Evolutionary conservation across 768 basidiomycete genomes (phyloP).

Genomic region (Amanita pallidorosea): DNA sequence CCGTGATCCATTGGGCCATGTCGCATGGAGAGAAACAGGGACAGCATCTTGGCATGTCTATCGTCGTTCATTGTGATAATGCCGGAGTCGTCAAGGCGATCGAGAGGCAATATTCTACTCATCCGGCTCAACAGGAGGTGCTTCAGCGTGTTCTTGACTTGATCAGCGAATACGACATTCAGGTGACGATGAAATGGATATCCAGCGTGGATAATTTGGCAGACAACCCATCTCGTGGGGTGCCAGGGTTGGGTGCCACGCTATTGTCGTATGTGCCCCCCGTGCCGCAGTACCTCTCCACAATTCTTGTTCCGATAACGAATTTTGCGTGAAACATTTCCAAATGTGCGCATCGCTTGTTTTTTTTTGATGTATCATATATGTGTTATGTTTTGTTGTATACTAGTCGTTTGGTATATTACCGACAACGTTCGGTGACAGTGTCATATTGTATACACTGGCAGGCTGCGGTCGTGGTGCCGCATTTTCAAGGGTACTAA

Average conservation of each 20-base stretch:
- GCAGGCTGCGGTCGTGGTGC: no score
- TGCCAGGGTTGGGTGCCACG: neutral
- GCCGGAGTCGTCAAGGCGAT: conserved; percentile 1
- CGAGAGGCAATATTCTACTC: neutral
- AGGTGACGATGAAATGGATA: conserved; percentile 4
- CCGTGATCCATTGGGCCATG: conserved; percentile 11
- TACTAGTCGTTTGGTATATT: no score
- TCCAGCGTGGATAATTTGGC: conserved; percentile 4
- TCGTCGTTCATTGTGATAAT: conserved; percentile 2
- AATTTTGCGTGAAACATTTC: neutral
- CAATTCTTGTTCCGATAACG: neutral
- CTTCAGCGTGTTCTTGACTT: conserved; percentile 2
- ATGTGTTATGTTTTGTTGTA: no score
- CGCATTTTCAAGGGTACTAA: no score
- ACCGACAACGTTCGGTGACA: no score
- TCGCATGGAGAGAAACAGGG: neutral
- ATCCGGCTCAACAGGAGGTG: neutral
- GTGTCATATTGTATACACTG: no score
- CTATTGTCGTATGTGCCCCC: neutral
- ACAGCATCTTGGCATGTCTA: neutral
- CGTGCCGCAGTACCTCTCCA: neutral
- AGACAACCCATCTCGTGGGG: conserved; percentile 3
- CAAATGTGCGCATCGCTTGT: neutral
- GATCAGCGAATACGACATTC: conserved; percentile 2
- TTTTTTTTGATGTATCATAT: neutral